Evolutionary conservation across 2,329 filamentous ascomycete genomes (phyloP), one percentile per base, ranked within the genome.

Genomic region (Aspergillus sp.): DNA sequence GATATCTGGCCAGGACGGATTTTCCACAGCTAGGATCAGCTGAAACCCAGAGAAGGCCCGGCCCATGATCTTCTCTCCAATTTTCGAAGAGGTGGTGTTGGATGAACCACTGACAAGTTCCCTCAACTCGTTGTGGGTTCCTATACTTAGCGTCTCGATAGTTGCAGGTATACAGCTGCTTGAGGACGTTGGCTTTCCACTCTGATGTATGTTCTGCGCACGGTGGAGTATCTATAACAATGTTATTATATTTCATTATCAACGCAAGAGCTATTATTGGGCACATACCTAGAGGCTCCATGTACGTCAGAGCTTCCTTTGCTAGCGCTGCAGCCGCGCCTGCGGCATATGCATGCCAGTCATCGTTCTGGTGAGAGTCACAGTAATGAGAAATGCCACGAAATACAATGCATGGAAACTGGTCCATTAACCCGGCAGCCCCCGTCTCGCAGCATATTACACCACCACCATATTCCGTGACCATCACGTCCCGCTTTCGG

Each of bases 41-140:
- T 1, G 70, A 68, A 1, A 74, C 60, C 70, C 68, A 73, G 6
- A 73, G 63, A 4, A 72, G 47, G 8, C 60, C 54, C 8, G 66
- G 59, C 3, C 32, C 38, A 4, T 52, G 13, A 13, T 57, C 58
- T 21, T 67, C 47, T 2, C 60, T 21, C 74, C 72, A 76, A 5
- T 19, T 30, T 3, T 36, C 23, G 57, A 74, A 75, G 7, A 52
- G 41, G 13, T 39, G 28, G 58, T 73, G 68, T 15, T 64, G 51
- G 2, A 69, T 60, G 43, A 76, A 71, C 73, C 74, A 76, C 48
- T 70, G 53, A 48, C 73, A 74, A 7, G 74, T 76, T 4, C 69
- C 70, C 7, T 19, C 17, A 17, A 21, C 17, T 10, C 39, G 3
- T 19, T 43, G 17, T 19, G 39, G 39, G 5, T 3, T 43, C 19